Evolutionary conservation across 2,329 filamentous ascomycete species (phyloP).

Genomic region (Diplocarpon mali): DNA sequence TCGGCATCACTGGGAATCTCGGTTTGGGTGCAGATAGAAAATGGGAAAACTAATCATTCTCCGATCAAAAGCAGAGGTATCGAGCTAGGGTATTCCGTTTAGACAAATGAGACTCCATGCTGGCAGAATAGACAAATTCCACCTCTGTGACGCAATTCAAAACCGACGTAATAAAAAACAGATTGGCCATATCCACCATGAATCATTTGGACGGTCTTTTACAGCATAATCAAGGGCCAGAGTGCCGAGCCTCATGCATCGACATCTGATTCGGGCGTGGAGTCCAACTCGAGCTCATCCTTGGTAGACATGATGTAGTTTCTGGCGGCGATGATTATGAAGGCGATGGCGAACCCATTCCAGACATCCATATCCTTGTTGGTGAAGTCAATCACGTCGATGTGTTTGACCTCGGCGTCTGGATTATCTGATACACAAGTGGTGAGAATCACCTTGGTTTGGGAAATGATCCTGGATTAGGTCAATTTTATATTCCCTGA

Average conservation of each 20-base stretch:
- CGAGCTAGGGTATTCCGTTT: conserved; percentile 5
- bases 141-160: background rate
- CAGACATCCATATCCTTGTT: conserved; percentile 25
- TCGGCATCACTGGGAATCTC: too few species aligned
- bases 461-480: too few species aligned
- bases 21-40: too few species aligned
- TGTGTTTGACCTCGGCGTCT: conserved; percentile 17
- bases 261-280: conserved; percentile 14
- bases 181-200: background rate
- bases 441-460: conserved; percentile 20
- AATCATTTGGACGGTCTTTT: background rate
- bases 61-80: conserved; percentile 1
- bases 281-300: conserved; percentile 21
- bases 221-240: background rate
- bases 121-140: background rate
- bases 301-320: conserved; percentile 25
- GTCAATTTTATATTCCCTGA: background rate
- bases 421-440: conserved; percentile 25
- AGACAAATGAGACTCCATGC: conserved; percentile 1
- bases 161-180: too few species aligned
- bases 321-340: conserved; percentile 23
- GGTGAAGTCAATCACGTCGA: conserved; percentile 25
- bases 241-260: conserved; percentile 11
- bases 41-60: too few species aligned
- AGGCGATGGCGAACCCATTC: conserved; percentile 28